Percentiles rank a stretch among this genome's conserved stretches.
Conservation (phyloP, 179 eudicot genomes). For the Pouteria campechiana region DNA sequence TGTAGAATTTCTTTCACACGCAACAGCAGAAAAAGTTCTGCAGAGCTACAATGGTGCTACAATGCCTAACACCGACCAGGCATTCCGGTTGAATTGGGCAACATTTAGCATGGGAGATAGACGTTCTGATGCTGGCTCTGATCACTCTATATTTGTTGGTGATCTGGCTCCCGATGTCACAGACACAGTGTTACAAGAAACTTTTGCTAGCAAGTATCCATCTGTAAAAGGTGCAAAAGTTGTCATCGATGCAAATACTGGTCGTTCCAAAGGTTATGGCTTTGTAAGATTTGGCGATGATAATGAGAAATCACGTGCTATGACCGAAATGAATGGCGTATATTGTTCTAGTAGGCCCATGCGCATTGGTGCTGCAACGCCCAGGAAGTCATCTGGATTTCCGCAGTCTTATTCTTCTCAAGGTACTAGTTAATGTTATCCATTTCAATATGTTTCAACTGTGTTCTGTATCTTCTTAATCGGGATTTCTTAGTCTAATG, state of each 20-base stretch:
- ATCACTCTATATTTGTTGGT: constrained; percentile 91
- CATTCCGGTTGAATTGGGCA: constrained; percentile 93
- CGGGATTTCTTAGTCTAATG: too few species aligned
- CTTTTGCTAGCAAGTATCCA: constrained; percentile 65
- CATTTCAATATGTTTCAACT: too few species aligned
- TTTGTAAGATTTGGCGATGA: constrained; percentile 99
- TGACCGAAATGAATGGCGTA: constrained; percentile 93
- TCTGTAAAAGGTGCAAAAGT: constrained; percentile 98
- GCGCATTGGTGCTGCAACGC: constrained; percentile 95
- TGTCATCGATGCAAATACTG: constrained; percentile 85
- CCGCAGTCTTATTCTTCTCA: constrained; percentile 46
- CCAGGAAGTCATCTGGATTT: constrained; percentile 79
- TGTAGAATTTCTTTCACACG: constrained; percentile 70
- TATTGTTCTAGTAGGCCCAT: constrained; percentile 86
- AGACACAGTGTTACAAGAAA: constrained; percentile 67
- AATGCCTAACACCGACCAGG: constrained; percentile 88
- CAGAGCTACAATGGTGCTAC: constrained; percentile 36
- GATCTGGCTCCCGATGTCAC: constrained; percentile 95
- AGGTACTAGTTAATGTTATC: too few species aligned
- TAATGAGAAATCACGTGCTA: constrained; percentile 73
- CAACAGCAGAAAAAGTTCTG: constrained; percentile 73
- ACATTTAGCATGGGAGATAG: constrained; percentile 90
- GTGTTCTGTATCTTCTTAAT: too few species aligned
- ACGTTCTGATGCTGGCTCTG: constrained; percentile 79
- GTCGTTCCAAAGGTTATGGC: constrained; percentile 94